These are phyloP conservation scores for Haplosporangium gracile DNA, from an alignment of 192 early-diverging fungal genomes.

Conservation along the genomic window DNA sequence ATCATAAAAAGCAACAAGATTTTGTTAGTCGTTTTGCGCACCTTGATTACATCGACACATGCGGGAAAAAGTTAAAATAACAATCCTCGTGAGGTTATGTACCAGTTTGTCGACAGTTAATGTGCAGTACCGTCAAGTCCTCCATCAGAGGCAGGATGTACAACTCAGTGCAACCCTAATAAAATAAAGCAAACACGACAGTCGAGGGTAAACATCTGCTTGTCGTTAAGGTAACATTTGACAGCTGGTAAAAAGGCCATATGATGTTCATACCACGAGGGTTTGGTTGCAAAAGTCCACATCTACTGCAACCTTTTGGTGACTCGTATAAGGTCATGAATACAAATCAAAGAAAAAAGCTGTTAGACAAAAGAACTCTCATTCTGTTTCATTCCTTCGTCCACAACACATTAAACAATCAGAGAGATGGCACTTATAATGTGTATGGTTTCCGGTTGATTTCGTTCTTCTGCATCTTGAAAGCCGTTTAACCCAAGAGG, in stretches of 20 bases:
- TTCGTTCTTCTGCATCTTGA: constrained; percentile 49
- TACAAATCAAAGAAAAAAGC: constrained; percentile 8
- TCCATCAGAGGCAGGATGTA: constrained; percentile 60
- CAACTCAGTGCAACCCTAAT: constrained; percentile 64
- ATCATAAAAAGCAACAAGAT: not conserved
- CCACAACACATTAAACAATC: not conserved
- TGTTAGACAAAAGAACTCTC: not conserved
- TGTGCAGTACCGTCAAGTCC: constrained; percentile 50
- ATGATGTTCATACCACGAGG: constrained; percentile 54
- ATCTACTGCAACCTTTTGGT: constrained; percentile 67
- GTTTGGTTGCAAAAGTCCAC: constrained; percentile 60
- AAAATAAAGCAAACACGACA: not conserved
- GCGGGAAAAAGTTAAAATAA: not conserved
- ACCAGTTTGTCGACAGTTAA: constrained; percentile 66
- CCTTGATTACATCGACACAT: not conserved
- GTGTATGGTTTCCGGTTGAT: constrained; percentile 37
- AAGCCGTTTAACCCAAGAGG: not conserved
- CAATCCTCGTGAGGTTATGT: constrained; percentile 1
- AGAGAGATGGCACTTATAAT: constrained; percentile 46
- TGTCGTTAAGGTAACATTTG: too few relatives aligned
- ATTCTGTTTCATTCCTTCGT: not conserved
- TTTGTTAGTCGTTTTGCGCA: not conserved
- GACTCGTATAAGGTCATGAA: constrained; percentile 57
- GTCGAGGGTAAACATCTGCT: not conserved
- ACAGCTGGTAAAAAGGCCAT: not conserved